A percentile compares a stretch with the other conserved stretches of the same genome.
Evolutionary conservation across 176 grass and related monocot species (phyloP).

Genomic region (Metroxylon sagu): DNA sequence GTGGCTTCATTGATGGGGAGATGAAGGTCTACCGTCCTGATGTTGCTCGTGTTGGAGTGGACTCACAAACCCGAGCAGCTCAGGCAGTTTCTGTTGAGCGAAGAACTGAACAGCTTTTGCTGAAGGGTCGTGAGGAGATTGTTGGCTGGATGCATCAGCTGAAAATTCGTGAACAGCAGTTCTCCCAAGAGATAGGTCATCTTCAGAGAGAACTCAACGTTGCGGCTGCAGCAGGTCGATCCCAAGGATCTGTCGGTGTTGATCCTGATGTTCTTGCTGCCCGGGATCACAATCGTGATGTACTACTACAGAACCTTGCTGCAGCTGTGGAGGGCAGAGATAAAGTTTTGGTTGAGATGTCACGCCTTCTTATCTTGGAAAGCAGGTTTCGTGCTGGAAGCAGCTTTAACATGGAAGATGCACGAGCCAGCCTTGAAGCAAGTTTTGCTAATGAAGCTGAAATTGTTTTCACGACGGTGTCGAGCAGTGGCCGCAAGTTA

Average conservation of each 20-base stretch:
- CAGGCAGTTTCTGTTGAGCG: constrained; percentile 98
- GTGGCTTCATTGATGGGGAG: constrained; percentile 98
- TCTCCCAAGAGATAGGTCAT: constrained; percentile 60
- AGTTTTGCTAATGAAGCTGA: constrained; percentile 99
- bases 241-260: constrained; percentile 94
- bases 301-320: constrained; percentile 78
- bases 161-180: constrained; percentile 68
- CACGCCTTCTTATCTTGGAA: constrained; percentile 79
- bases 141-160: constrained; percentile 84
- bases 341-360: constrained; percentile 98
- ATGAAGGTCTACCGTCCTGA: constrained; percentile 99
- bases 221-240: constrained; percentile 66
- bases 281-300: constrained; percentile 76
- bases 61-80: constrained; percentile 88
- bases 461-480: constrained; percentile 99
- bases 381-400: constrained; percentile 64
- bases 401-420: constrained; percentile 95
- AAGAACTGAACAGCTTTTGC: constrained; percentile 83
- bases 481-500: constrained; percentile 91
- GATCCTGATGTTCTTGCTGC: constrained; percentile 87
- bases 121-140: constrained; percentile 83
- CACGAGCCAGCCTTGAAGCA: constrained; percentile 85
- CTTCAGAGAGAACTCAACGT: constrained; percentile 74
- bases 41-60: constrained; percentile 98
- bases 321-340: constrained; percentile 81